A percentile compares a stretch with the other conserved stretches of the same genome.
Evolutionary conservation across 306 rosid species (phyloP).

Genomic region (Prunus mume): DNA sequence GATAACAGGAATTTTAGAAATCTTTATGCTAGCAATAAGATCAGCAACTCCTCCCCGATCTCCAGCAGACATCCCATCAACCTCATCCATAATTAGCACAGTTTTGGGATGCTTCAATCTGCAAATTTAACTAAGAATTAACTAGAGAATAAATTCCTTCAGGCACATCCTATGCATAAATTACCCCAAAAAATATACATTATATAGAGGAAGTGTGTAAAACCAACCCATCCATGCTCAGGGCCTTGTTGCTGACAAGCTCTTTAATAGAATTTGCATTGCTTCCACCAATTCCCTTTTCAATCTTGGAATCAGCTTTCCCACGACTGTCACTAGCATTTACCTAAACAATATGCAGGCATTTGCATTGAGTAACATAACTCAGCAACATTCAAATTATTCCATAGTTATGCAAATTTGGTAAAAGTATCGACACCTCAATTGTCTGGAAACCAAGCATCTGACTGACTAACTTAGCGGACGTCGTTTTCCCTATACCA

Average conservation of each 20-base stretch:
- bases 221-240: slow-evolving; percentile 66
- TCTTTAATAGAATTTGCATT: slow-evolving; percentile 85
- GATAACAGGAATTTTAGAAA: slow-evolving; percentile 87
- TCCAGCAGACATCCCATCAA: slow-evolving; percentile 99
- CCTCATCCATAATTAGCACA: slow-evolving; percentile 98
- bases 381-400: background rate
- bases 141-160: slow-evolving; percentile 11
- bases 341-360: slow-evolving; percentile 51
- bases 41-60: slow-evolving; percentile 98
- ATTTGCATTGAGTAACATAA: background rate
- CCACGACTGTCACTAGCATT: slow-evolving; percentile 98
- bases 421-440: slow-evolving; percentile 55
- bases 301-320: slow-evolving; percentile 89
- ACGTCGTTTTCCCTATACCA: slow-evolving; percentile 96
- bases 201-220: background rate
- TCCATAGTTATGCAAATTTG: background rate
- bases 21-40: slow-evolving; percentile 90
- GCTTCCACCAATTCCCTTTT: slow-evolving; percentile 88
- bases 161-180: slow-evolving; percentile 18
- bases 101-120: slow-evolving; percentile 71
- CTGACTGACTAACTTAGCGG: slow-evolving; percentile 90
- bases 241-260: slow-evolving; percentile 62
- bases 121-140: slow-evolving; percentile 31
- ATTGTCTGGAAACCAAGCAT: slow-evolving; percentile 83
- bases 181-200: slow-evolving; percentile 13